Percentiles rank a stretch among this genome's conserved stretches.
Evolutionary conservation across 176 grass and related monocot species (phyloP).

Genomic region (Carex scoparia): DNA sequence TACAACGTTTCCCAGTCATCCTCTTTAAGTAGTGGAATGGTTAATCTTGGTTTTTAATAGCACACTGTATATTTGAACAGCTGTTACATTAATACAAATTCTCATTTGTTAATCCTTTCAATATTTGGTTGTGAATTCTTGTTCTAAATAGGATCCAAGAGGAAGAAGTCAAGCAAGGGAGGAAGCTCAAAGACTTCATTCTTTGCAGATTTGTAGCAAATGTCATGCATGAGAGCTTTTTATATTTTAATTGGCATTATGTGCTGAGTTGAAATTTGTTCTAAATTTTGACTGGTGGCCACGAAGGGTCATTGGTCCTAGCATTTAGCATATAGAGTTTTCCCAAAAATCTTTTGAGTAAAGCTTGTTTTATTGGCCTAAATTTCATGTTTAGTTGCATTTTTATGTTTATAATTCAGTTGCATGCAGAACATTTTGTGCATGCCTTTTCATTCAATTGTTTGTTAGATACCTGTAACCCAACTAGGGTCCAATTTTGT

Average conservation of each 20-base stretch:
- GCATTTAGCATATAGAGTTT: neutral
- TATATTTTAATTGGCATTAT: neutral
- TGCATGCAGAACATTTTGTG: neutral
- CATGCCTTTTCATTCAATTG: neutral
- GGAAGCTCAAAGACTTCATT: neutral
- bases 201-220: slow-evolving; percentile 24
- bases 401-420: neutral
- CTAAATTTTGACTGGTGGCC: neutral
- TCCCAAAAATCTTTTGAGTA: neutral
- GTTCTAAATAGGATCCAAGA: slow-evolving; percentile 27
- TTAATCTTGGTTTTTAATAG: neutral
- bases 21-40: neutral
- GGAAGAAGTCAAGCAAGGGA: slow-evolving; percentile 15
- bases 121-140: neutral
- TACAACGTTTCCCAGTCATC: neutral
- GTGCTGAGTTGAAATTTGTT: neutral
- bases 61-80: neutral
- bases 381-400: no score
- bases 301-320: neutral
- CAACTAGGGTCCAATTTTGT: neutral
- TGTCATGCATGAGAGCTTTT: neutral
- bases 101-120: neutral
- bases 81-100: neutral
- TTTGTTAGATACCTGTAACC: neutral
- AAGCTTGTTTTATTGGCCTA: neutral